Base-by-base conservation (phyloP, 2,329 filamentous ascomycete genomes). In the Neophaeococcomyces aloes region DNA sequence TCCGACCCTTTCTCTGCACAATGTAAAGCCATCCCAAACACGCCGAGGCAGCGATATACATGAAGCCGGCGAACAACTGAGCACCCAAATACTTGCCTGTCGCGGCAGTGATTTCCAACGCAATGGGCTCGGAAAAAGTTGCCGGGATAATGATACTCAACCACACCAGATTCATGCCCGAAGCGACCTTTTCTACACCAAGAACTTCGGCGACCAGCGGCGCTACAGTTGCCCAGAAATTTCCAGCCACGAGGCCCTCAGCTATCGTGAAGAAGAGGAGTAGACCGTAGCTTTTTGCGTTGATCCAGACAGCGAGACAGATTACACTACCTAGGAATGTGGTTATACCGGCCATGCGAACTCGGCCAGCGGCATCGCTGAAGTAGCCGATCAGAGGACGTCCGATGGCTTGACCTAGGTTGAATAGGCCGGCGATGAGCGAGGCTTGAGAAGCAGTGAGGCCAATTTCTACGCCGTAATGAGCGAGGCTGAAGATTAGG, bases 151-250 rank as follows among this genome's bases (percentile, higher is more conserved):
- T 73, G 42, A 81, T 63, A 2, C 71, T 61, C 33, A 81, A 56
- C 74, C 77, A 81, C 5, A 71, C 72, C 27, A 79, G 68, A 45
- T 68, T 74, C 47, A 81, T 61, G 1, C 70, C 74, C 33, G 69
- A 67, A 2, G 76, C 73, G 0, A 81, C 60, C 44, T 77, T 68
- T 45, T 64, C 65, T 13, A 82, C 56, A 0, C 78, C 77, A 21
- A 80, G 70, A 2, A 81, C 69, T 55, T 82, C 78, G 0, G 71
- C 73, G 5, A 71, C 66, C 1, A 81, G 70, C 0, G 78, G 78
- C 10, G 23, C 23, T 27, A 27, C 23, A 27, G 23, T 27, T 56
- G 48, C 42, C 67, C 68, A 73, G 48, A 70, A 70, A 1, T 65
- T 62, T 0, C 70, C 70, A 17, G 68, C 52, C 8, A 68, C 61